Evolutionary conservation across 768 basidiomycete species (phyloP).

Genomic region (Kwoniella bestiolae): DNA sequence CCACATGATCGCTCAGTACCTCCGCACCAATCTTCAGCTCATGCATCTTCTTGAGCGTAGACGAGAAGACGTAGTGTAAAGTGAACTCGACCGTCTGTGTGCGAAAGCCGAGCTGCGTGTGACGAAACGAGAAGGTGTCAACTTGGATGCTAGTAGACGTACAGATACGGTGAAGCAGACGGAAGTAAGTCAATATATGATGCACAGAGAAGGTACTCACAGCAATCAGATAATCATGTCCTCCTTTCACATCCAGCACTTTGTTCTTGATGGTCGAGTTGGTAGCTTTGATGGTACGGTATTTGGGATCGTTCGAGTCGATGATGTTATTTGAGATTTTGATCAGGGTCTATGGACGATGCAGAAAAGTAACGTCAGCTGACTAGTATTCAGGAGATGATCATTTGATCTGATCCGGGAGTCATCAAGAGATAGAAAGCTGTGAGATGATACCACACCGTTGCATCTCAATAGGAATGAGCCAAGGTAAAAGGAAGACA

Average conservation of each 20-base stretch:
- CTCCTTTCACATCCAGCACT: slow-evolving; percentile 41
- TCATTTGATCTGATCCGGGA: no score
- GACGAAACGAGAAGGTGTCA: no score
- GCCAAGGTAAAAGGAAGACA: no score
- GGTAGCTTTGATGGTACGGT: slow-evolving; percentile 37
- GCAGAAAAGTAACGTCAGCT: slow-evolving; percentile 8
- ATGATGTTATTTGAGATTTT: slow-evolving; percentile 47
- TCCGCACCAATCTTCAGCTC: slow-evolving; percentile 40
- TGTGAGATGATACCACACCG: no score
- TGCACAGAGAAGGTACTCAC: slow-evolving; percentile 25
- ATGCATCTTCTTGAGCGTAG: slow-evolving; percentile 39
- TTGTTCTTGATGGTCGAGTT: slow-evolving; percentile 45
- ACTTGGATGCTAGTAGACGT: no score
- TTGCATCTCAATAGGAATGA: no score
- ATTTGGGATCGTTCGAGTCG: slow-evolving; percentile 42
- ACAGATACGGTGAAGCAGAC: neutral
- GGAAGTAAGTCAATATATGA: neutral
- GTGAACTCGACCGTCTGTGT: slow-evolving; percentile 40
- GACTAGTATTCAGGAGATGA: no score
- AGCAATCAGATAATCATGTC: slow-evolving; percentile 47
- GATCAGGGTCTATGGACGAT: slow-evolving; percentile 43
- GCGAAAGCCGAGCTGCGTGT: slow-evolving; percentile 53
- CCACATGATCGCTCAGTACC: slow-evolving; percentile 43
- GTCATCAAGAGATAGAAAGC: no score
- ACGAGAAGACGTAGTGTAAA: slow-evolving; percentile 31